phyloP scores from a whole-genome alignment of 1,284 basidiomycete species.

The Sparassis latifolia region DNA sequence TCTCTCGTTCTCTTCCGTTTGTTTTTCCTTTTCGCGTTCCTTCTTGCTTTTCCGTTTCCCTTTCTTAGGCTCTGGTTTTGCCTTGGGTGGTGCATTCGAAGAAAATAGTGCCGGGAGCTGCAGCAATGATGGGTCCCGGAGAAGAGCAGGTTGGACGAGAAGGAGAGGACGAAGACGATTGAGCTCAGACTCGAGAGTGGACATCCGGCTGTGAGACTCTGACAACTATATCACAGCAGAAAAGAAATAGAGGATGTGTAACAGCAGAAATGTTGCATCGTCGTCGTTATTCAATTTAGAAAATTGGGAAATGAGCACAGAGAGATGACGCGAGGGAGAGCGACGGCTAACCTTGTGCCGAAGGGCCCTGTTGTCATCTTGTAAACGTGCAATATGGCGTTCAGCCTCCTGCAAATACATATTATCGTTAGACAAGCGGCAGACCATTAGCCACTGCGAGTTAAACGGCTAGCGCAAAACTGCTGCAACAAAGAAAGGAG shows the following conservation, averaged over 20 bases:
- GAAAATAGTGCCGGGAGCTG: conserved; percentile 7
- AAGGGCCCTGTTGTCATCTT: conserved; percentile 49
- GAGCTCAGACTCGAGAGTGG: conserved; percentile 45
- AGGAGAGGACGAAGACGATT: conserved; percentile 48
- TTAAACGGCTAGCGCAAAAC: neutral
- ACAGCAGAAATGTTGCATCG: neutral
- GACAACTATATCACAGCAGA: conserved; percentile 30
- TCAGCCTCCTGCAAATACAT: conserved; percentile 41
- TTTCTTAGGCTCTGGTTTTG: conserved; percentile 8
- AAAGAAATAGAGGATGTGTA: neutral
- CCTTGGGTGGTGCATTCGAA: conserved; percentile 2
- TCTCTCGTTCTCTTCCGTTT: conserved; percentile 5
- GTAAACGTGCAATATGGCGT: conserved; percentile 36
- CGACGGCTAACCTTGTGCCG: conserved; percentile 42
- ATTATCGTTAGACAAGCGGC: conserved; percentile 1
- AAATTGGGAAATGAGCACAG: too few species aligned
- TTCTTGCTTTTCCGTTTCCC: conserved; percentile 5
- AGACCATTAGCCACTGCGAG: conserved; percentile 2
- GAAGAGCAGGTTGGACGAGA: conserved; percentile 40
- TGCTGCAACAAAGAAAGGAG: too few species aligned
- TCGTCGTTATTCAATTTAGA: too few species aligned
- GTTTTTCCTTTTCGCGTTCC: neutral
- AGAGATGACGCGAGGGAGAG: neutral
- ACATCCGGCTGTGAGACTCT: conserved; percentile 37
- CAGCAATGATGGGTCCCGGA: conserved; percentile 14